These are phyloP conservation scores for Nicotiana obtusifolia DNA, from an alignment of 257 asterid genomes.

Conservation along the genomic window DNA sequence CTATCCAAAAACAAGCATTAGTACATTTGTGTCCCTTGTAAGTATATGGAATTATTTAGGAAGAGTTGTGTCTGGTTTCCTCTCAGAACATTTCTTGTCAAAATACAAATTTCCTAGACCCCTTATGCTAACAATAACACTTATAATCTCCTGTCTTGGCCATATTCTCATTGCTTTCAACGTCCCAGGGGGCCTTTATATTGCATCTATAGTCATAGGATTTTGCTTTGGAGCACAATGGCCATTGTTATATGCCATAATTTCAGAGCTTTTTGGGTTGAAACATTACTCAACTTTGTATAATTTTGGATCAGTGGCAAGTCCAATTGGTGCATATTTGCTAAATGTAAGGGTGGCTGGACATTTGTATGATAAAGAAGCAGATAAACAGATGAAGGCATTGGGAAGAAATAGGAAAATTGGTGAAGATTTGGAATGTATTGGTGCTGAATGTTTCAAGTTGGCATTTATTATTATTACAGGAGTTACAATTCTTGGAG, in stretches of 20 bases:
- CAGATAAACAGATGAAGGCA: neutral
- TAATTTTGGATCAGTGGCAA: conserved; percentile 8
- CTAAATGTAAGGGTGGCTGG: neutral
- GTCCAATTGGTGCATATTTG: conserved; percentile 2
- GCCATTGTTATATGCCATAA: conserved; percentile 1
- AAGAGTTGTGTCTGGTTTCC: conserved; percentile 7
- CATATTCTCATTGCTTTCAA: conserved; percentile 7
- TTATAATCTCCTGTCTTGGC: neutral
- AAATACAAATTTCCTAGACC: neutral
- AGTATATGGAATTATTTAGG: conserved; percentile 12
- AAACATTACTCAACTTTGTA: conserved; percentile 5
- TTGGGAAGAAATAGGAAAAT: neutral
- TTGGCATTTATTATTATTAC: neutral
- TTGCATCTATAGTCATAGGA: conserved; percentile 5
- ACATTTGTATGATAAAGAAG: conserved; percentile 4
- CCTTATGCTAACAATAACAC: neutral
- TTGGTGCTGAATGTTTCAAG: neutral
- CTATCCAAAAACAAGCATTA: neutral
- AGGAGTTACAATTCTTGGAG: conserved; percentile 2
- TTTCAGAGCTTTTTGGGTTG: neutral
- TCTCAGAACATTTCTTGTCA: neutral
- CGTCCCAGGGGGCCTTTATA: neutral
- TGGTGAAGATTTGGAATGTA: conserved; percentile 6
- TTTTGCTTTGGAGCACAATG: conserved; percentile 10
- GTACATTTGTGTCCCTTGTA: conserved; percentile 2